Evolutionary conservation across 805 yeast species (phyloP).

Genomic region (Wickerhamiella bombiphila): DNA sequence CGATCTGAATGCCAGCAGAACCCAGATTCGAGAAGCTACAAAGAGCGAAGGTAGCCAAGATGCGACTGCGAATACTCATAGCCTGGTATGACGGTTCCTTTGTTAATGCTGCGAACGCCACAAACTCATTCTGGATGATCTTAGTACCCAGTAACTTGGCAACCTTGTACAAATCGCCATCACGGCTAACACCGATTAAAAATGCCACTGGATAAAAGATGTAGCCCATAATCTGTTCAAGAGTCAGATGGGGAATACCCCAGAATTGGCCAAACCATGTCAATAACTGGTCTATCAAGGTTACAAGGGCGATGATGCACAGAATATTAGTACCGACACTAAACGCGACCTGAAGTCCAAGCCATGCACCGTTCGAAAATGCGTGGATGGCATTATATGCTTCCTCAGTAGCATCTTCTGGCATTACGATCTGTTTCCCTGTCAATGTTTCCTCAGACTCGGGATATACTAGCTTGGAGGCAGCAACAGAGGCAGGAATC

Average conservation of each 20-base stretch:
- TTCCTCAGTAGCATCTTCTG: slow-evolving; percentile 30
- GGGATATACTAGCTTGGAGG: slow-evolving; percentile 44
- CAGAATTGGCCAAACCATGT: slow-evolving; percentile 50
- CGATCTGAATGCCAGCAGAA: slow-evolving; percentile 45
- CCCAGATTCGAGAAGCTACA: slow-evolving; percentile 54
- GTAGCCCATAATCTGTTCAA: slow-evolving; percentile 44
- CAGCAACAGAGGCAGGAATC: slow-evolving; percentile 48
- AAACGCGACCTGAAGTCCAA: slow-evolving; percentile 43
- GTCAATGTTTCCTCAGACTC: slow-evolving; percentile 43
- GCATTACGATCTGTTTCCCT: slow-evolving; percentile 34
- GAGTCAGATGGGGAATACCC: slow-evolving; percentile 38
- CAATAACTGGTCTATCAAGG: slow-evolving; percentile 39
- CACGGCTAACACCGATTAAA: slow-evolving; percentile 40
- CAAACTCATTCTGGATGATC: slow-evolving; percentile 48
- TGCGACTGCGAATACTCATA: slow-evolving; percentile 36
- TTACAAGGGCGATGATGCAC: slow-evolving; percentile 47
- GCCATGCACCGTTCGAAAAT: slow-evolving; percentile 41
- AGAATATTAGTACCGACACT: slow-evolving; percentile 43
- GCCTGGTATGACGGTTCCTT: slow-evolving; percentile 29
- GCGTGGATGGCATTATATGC: slow-evolving; percentile 43
- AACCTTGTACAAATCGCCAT: slow-evolving; percentile 34
- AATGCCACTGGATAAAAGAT: slow-evolving; percentile 46
- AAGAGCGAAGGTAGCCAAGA: slow-evolving; percentile 45
- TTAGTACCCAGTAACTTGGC: slow-evolving; percentile 41
- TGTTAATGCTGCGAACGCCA: slow-evolving; percentile 34